Conservation (phyloP, 306 rosid genomes). For the Quercus aquifolioides region DNA sequence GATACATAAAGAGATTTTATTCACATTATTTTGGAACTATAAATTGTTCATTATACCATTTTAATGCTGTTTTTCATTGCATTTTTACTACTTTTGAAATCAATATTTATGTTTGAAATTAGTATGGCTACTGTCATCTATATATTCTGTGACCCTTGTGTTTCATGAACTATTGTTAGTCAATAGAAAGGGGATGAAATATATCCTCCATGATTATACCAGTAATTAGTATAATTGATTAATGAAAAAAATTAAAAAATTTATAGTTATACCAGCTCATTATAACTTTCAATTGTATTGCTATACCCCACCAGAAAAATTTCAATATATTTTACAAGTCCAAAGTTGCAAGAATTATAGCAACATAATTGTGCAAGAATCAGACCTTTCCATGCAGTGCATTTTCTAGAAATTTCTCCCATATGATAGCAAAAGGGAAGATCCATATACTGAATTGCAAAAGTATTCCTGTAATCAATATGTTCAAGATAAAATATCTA, state of each 20-base stretch:
- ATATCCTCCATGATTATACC: neutral
- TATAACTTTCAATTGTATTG: neutral
- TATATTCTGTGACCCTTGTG: neutral
- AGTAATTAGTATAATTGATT: neutral
- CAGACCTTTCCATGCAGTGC: constrained; percentile 73
- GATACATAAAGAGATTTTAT: neutral
- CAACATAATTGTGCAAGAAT: constrained; percentile 11
- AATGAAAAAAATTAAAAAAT: neutral
- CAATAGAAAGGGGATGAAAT: neutral
- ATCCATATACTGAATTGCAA: constrained; percentile 60
- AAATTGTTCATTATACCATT: neutral
- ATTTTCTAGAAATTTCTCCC: constrained; percentile 63
- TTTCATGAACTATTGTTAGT: neutral
- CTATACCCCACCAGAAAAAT: neutral
- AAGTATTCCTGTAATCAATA: constrained; percentile 58
- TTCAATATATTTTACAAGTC: too few relatives aligned
- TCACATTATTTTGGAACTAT: too few relatives aligned
- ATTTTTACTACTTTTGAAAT: neutral
- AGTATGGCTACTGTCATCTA: neutral
- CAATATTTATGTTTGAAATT: neutral
- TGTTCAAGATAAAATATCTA: constrained; percentile 57
- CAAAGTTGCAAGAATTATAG: neutral
- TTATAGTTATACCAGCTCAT: neutral
- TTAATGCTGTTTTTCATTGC: neutral
- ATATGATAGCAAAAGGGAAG: constrained; percentile 40